Evolutionary conservation across 768 basidiomycete species (phyloP).

Genomic region (Lentinus tigrinus): DNA sequence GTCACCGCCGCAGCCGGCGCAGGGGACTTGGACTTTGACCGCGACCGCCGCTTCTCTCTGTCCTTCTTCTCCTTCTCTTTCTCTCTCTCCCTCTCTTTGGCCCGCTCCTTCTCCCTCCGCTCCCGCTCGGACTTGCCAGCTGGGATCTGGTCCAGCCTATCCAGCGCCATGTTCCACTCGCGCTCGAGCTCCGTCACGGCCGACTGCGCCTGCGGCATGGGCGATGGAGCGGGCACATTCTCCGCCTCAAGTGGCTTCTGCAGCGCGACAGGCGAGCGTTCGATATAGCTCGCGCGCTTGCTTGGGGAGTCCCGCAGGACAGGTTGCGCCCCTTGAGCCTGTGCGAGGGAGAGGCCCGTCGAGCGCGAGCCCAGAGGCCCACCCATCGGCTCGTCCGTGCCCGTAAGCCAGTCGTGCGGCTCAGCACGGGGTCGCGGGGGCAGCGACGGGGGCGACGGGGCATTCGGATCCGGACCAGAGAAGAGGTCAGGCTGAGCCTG

Average conservation of each 20-base stretch:
- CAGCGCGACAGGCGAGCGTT: slow-evolving; percentile 38
- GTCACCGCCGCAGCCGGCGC: too few species aligned
- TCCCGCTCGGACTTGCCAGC: slow-evolving; percentile 9
- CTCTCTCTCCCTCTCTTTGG: slow-evolving; percentile 8
- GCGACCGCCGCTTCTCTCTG: slow-evolving; percentile 5
- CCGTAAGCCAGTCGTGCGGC: slow-evolving; percentile 74
- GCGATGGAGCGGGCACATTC: slow-evolving; percentile 9
- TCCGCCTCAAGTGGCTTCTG: slow-evolving; percentile 31
- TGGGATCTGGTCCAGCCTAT: slow-evolving; percentile 10
- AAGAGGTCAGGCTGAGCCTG: slow-evolving; percentile 10
- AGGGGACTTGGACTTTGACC: slow-evolving; percentile 5
- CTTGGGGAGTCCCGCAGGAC: slow-evolving; percentile 68
- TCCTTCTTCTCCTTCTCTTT: slow-evolving; percentile 7
- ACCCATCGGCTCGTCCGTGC: slow-evolving; percentile 47
- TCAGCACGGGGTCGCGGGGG: slow-evolving; percentile 28
- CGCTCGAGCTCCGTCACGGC: slow-evolving; percentile 12
- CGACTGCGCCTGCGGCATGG: neutral
- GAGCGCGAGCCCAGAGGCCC: slow-evolving; percentile 18
- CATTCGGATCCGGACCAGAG: neutral
- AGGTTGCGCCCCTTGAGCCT: slow-evolving; percentile 32
- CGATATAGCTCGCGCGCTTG: slow-evolving; percentile 69
- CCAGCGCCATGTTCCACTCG: slow-evolving; percentile 13
- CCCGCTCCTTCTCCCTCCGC: neutral
- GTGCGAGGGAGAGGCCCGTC: slow-evolving; percentile 9
- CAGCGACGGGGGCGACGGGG: slow-evolving; percentile 19